Evolutionary conservation across 768 basidiomycete genomes (phyloP), one percentile per base, ranked within the genome.

Genomic region (Podaxis sp.): DNA sequence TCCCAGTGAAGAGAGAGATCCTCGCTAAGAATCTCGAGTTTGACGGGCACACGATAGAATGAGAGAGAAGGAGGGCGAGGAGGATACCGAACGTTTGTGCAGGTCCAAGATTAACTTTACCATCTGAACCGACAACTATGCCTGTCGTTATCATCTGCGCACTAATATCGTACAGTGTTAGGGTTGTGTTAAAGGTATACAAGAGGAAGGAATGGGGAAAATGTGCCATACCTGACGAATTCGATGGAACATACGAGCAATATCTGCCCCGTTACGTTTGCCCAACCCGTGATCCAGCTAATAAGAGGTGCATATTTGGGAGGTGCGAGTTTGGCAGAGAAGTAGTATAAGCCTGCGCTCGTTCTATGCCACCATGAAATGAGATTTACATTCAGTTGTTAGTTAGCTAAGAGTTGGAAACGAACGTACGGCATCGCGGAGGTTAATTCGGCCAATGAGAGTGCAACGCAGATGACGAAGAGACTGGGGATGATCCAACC

Each of bases 341-440:
- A 91, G 71, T 90, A 91, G 70, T 91, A 91, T 17, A 91, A 76
- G 0, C 89, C 90, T 6, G 90, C 89, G 65, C 89, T 91, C 24
- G 90, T 91, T 57, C 89, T 91, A 25, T 8, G 33, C 6, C 13
- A 25, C 9, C 13, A 50, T 11, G n/a, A 24, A n/a, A n/a, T 43
- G 2, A 43, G 41, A 15, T 43, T 15, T n/a, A 43, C 41, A 43
- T 25, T 9, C 47, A n/a, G 6, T 25, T 7, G 47, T 4, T 50
- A 19, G 19, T 50, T 13, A 25, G 47, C 5, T 38, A 36, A 17
- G 27, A 29, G 27, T n/a, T 47, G 2, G 36, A 24, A 27, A 46
- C 25, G 4, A 22, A 76, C 80, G 71, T 71, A 86, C 85, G 85
- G 85, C 85, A 86, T 86, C 8, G 85, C 77, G 2, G 85, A 85